Conservation (phyloP, 768 basidiomycete species). For the Psilocybe cyanescens region DNA sequence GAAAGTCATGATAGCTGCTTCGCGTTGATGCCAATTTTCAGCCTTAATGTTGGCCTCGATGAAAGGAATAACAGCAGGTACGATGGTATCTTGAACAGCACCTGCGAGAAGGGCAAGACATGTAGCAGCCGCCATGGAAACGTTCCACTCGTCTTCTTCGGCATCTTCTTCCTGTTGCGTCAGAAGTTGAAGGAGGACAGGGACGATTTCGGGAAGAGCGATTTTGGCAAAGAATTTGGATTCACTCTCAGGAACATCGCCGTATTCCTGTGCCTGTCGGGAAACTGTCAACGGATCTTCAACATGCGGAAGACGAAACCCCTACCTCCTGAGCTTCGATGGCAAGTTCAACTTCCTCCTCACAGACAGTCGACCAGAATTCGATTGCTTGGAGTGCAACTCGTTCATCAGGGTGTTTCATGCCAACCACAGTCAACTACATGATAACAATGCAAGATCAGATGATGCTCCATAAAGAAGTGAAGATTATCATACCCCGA, state of each 20-base stretch:
- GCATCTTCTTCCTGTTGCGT: conserved; percentile 96
- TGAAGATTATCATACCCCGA: conserved; percentile 69
- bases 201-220: conserved; percentile 92
- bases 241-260: conserved; percentile 83
- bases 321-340: conserved; percentile 89
- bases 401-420: conserved; percentile 90
- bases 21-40: conserved; percentile 92
- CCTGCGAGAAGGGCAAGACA: conserved; percentile 88
- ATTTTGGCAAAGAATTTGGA: conserved; percentile 93
- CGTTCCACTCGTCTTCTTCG: conserved; percentile 98
- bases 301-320: conserved; percentile 1
- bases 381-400: conserved; percentile 97
- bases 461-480: conserved; percentile 20
- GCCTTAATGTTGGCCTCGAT: conserved; percentile 95
- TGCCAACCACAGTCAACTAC: conserved; percentile 95
- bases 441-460: conserved; percentile 4
- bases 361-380: conserved; percentile 99
- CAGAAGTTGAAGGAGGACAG: conserved; percentile 86
- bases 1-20: conserved; percentile 98
- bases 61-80: conserved; percentile 94
- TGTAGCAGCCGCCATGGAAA: conserved; percentile 95
- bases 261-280: conserved; percentile 82
- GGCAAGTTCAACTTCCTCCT: conserved; percentile 93
- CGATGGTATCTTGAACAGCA: conserved; percentile 89
- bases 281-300: conserved; percentile 13